Evolutionary conservation across 2,329 filamentous ascomycete genomes (phyloP), one percentile per base, ranked within the genome.

Genomic region (Shiraia bambusicola): DNA sequence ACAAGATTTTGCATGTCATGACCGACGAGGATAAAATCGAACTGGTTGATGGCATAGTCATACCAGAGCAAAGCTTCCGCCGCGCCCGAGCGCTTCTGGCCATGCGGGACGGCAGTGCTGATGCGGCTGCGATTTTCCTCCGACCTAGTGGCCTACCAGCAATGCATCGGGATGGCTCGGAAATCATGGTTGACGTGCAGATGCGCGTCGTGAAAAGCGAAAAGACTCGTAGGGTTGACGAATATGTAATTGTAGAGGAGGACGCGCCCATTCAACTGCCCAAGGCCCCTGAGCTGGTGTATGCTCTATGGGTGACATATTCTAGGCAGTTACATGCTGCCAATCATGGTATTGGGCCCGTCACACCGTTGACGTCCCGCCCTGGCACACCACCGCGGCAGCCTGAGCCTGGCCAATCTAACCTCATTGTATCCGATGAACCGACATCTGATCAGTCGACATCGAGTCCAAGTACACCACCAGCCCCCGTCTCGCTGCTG

Each of bases 251-350:
- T n/a, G 75, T 81, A 38, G 83, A 89, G 63, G 72, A 76, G 33
- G 63, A 72, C 46, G 64, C 17, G 60, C 65, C 34, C 59, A 66
- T 54, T n/a, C 61, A 73, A 7, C 76, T 79, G n/a, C 68, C 77
- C 9, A 69, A 75, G 72, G 12, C 42, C 22, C 49, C 58, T 15
- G 90, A 96, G 65, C 80, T 95, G 49, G 90, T 97, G 0, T 97
- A 91, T 72, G 93, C 93, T 9, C 73, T 98, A 22, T 98, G 93
- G 93, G 86, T 98, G 53, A 97, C 92, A 1, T 98, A 97, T 66
- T 97, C 92, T 13, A 81, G 91, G 49, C 89, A 96, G 60, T 77
- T 97, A 10, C 93, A 98, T 66, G 86, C 88, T 12, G 79, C 83
- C 27, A 82, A 82, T 47, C 75, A 79, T 37, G 74, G 77, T 37